Conservation (phyloP, 306 rosid genomes). For the Pyrus pyrifolia region DNA sequence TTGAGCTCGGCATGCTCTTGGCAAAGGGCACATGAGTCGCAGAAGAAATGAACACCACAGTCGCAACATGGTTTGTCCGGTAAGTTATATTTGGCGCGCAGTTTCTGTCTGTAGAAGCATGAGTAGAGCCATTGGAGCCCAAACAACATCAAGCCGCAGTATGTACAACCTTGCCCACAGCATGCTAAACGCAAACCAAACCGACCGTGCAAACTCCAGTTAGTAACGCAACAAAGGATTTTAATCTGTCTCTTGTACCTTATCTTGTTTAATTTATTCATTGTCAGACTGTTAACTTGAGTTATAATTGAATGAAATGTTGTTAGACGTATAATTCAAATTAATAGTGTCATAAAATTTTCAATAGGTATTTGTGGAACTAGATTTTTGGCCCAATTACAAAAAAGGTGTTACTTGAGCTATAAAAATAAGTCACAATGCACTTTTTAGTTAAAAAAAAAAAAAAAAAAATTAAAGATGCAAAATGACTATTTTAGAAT, state of each 20-base stretch:
- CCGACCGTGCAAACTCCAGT: neutral
- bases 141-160: conserved; percentile 3
- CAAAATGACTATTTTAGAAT: too few species aligned
- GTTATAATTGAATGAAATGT: too few species aligned
- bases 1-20: conserved; percentile 25
- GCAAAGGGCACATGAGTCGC: conserved; percentile 25
- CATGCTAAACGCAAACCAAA: neutral
- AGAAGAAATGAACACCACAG: conserved; percentile 25
- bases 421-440: too few species aligned
- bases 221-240: neutral
- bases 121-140: conserved; percentile 14
- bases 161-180: conserved; percentile 1
- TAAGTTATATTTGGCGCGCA: conserved; percentile 10
- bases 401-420: too few species aligned
- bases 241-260: neutral
- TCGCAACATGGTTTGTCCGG: conserved; percentile 26
- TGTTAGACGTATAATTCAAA: too few species aligned
- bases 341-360: too few species aligned
- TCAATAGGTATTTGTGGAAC: neutral
- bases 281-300: neutral
- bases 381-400: neutral
- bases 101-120: conserved; percentile 20
- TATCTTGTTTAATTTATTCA: neutral
- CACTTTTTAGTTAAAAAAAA: too few species aligned
- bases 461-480: too few species aligned